Evolutionary conservation across 75 land plant species (phyloP), one percentile per base, ranked within the genome.

Genomic region (Larix kaempferi): DNA sequence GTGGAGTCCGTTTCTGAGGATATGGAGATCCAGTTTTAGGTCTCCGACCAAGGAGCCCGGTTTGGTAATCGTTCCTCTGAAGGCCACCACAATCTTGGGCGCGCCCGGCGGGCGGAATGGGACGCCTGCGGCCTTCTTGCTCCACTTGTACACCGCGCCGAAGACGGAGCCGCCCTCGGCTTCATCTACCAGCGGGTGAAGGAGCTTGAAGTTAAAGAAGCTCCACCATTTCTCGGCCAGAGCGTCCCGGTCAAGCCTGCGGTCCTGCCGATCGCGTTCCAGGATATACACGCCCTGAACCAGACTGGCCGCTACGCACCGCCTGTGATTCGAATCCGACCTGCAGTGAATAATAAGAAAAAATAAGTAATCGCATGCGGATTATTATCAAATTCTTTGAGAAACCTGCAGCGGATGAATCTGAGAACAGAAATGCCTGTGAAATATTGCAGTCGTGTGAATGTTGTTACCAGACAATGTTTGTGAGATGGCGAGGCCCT

Each of bases 191-290:
- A 92, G 88, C 13, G 6, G 3, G 19, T 82, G 82, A 25, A 74
- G 23, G 27, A 87, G 49, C 61, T 80, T 60, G 49, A 89, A 92
- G 33, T 84, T 59, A 59, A 89, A 89, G 72, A 74, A 85, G 37
- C 84, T 80, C 94, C 91, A 92, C 94, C 94, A 89, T 14, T 80
- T 78, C 59, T 86, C 80, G 17, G 94, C 91, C 64, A 87, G 83
- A 25, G 91, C 87, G 25, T 80, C 76, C 1, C 55, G 26, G 4
- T 76, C 87, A 13, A 39, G 22, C n/a, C 91, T 85, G 14, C 79
- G 77, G 15, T 74, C 57, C 63, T 92, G 92, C 13, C 92, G 84
- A 71, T 92, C 94, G 13, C 80, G 82, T 67, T 92, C 92, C 19
- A 83, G 73, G 41, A 90, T 78, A 63, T 89, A 87, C 12, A 86